Evolutionary conservation across 768 basidiomycete species (phyloP).

Genomic region (Rhizopogon vesiculosus): DNA sequence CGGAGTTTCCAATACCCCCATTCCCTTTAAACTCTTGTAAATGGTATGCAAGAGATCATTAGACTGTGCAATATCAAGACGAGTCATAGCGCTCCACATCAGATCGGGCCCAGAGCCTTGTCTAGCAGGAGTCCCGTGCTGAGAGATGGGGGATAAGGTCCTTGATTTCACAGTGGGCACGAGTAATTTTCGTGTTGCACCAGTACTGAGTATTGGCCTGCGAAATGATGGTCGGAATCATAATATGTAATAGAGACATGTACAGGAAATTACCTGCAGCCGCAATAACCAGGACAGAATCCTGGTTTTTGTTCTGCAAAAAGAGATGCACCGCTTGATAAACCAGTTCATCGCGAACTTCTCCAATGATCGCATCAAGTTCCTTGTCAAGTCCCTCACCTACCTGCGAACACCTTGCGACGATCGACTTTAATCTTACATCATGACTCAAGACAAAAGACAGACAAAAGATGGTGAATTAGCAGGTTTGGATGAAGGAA

Average conservation of each 20-base stretch:
- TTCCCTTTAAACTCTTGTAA: neutral
- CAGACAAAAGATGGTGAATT: too few species aligned
- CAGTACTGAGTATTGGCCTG: slow-evolving; percentile 1
- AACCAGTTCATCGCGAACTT: neutral
- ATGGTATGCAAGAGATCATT: neutral
- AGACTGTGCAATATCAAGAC: neutral
- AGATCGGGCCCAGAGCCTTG: neutral
- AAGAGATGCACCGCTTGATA: neutral
- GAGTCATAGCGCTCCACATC: neutral
- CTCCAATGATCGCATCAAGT: neutral
- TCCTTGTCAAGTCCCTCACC: too few species aligned
- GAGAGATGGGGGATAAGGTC: neutral
- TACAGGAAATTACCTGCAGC: neutral
- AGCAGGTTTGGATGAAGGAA: too few species aligned
- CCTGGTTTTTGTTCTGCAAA: neutral
- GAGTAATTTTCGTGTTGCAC: neutral
- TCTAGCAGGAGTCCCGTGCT: neutral
- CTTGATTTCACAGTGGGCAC: neutral
- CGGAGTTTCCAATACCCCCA: neutral
- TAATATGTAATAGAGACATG: neutral
- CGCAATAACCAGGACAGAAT: neutral
- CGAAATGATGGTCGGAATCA: neutral
- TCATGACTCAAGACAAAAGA: too few species aligned
- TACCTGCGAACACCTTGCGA: too few species aligned
- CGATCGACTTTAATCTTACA: too few species aligned